Evolutionary conservation across 805 yeast genomes (phyloP).

Genomic region (Spathaspora girioi): DNA sequence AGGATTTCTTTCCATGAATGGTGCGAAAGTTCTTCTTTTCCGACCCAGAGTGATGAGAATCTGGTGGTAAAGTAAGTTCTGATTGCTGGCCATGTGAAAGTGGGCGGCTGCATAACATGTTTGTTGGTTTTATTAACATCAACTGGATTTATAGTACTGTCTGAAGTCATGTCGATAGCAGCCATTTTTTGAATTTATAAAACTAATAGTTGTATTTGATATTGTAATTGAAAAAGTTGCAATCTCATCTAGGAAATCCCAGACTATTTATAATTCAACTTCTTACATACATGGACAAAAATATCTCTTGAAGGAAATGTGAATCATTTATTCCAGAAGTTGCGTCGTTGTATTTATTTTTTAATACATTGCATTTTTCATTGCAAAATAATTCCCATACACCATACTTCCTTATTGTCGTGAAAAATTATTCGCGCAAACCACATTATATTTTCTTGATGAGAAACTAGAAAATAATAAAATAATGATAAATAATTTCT

Average conservation of each 20-base stretch:
- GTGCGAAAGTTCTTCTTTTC: slow-evolving; percentile 37
- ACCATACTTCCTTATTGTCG: too few species aligned
- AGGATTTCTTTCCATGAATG: slow-evolving; percentile 36
- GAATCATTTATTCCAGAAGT: too few species aligned
- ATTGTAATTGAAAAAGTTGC: not conserved
- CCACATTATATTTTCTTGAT: too few species aligned
- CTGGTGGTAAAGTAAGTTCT: slow-evolving; percentile 41
- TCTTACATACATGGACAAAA: not conserved
- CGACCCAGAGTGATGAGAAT: slow-evolving; percentile 45
- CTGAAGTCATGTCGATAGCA: not conserved
- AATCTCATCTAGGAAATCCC: not conserved
- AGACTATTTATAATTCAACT: not conserved
- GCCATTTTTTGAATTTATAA: not conserved
- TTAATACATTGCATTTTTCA: too few species aligned
- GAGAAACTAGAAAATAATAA: too few species aligned
- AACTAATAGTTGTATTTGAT: not conserved
- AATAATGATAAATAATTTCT: too few species aligned
- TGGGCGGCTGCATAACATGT: slow-evolving; percentile 25
- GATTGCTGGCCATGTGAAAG: slow-evolving; percentile 7
- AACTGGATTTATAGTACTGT: not conserved
- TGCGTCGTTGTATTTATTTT: too few species aligned
- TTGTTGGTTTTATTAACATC: slow-evolving; percentile 28
- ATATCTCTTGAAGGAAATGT: not conserved
- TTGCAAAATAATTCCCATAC: too few species aligned
- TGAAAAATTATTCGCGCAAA: too few species aligned